Percentiles rank a stretch among this genome's conserved stretches.
Conservation (phyloP, 768 basidiomycete genomes). For the Roridomyces roridus region DNA sequence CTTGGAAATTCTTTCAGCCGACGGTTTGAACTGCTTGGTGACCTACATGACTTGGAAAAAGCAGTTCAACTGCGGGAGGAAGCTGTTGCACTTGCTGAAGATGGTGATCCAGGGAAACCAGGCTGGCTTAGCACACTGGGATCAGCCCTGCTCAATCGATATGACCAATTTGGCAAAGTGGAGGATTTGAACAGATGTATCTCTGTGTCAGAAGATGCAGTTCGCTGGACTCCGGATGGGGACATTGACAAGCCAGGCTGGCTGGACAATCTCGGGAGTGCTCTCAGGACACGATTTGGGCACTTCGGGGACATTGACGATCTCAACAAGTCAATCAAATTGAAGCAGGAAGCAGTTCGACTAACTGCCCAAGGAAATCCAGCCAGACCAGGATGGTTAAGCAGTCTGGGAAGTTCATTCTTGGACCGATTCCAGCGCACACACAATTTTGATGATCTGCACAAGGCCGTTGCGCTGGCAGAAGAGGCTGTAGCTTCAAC, state of each 20-base stretch:
- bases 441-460: neutral
- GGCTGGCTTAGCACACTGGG: too few species aligned
- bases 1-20: constrained; percentile 4
- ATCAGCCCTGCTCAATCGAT: too few species aligned
- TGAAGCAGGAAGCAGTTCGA: neutral
- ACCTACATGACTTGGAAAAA: constrained; percentile 1
- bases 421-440: constrained; percentile 2
- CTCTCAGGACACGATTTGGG: constrained; percentile 4
- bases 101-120: too few species aligned
- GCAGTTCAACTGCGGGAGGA: neutral
- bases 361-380: constrained; percentile 16
- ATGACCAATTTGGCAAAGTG: too few species aligned
- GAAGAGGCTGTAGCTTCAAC: neutral
- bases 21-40: constrained; percentile 10
- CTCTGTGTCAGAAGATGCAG: neutral
- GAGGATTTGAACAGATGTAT: too few species aligned
- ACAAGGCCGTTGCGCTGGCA: neutral
- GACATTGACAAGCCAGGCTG: constrained; percentile 10
- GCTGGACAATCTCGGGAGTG: constrained; percentile 16
- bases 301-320: constrained; percentile 8
- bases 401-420: constrained; percentile 10
- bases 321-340: constrained; percentile 12
- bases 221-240: constrained; percentile 5
- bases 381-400: neutral
- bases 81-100: too few species aligned